These are phyloP conservation scores for Lachnum nothofagi DNA, from an alignment of 2,329 filamentous ascomycete genomes.

Conservation along the genomic window DNA sequence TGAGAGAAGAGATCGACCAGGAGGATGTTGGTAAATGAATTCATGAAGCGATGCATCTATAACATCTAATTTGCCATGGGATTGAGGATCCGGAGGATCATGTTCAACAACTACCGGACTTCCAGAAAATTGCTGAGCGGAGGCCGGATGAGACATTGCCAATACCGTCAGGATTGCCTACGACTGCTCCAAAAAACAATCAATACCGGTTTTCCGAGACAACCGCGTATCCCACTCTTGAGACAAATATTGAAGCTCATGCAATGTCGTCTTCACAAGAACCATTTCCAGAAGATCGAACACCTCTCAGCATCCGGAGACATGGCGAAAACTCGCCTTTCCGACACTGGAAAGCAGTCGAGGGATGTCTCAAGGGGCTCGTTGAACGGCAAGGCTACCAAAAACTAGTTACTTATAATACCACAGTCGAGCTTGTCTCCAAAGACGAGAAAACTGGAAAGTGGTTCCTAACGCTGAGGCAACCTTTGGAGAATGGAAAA, in stretches of 20 bases:
- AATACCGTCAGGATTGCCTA: constrained; percentile 45
- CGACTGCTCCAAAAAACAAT: constrained; percentile 37
- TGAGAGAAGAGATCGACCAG: constrained; percentile 53
- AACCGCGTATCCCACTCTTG: constrained; percentile 57
- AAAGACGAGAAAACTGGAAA: constrained; percentile 40
- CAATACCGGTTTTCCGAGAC: constrained; percentile 52
- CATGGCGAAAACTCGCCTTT: constrained; percentile 58
- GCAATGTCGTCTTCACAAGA: constrained; percentile 59
- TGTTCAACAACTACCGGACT: constrained; percentile 37
- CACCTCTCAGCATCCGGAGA: constrained; percentile 38
- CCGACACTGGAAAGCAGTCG: constrained; percentile 54
- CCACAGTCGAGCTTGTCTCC: constrained; percentile 55
- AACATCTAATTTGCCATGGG: constrained; percentile 32
- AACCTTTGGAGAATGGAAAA: constrained; percentile 33
- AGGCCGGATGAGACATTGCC: constrained; percentile 45
- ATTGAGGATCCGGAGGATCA: constrained; percentile 37
- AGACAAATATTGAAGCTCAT: constrained; percentile 57
- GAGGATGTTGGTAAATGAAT: constrained; percentile 55
- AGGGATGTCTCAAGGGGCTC: constrained; percentile 49
- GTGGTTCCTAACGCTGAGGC: constrained; percentile 51
- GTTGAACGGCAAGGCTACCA: constrained; percentile 50
- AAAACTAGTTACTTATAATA: constrained; percentile 49
- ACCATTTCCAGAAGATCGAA: constrained; percentile 43
- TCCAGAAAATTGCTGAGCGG: constrained; percentile 43
- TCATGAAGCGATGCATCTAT: background rate